Evolutionary conservation across 2,329 filamentous ascomycete species (phyloP), one percentile per base, ranked within the genome.

Genomic region (Penicillium vulpinum): DNA sequence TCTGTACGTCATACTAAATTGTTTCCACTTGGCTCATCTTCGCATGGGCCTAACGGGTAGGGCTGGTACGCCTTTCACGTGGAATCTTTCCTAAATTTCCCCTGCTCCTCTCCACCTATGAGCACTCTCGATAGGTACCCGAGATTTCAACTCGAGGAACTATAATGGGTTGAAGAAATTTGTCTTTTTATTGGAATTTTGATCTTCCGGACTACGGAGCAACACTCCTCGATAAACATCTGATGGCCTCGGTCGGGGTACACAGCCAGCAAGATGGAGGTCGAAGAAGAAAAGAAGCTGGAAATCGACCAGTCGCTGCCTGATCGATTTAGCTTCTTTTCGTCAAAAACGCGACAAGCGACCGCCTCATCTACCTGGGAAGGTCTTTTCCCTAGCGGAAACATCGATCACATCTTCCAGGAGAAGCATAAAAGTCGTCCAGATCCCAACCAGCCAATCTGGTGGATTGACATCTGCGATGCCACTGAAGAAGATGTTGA

Each of bases 401-500:
- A 59, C 4, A 29, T 56, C 2, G 61, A 62, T 26, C 51, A 53
- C 5, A 58, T 61, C n/a, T 51, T 59, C 28, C 61, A 57, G 51
- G 61, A 56, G 28, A 56, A 39, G 44, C 52, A 58, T 1, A 61
- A 57, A 18, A 35, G 41, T n/a, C 51, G 49, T 1, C 54, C 62
- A 4, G 53, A 62, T 5, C 59, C 54, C 29, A 54, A 57, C 62
- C 48, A 38, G 9, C 62, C 61, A n/a, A 90, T 94, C 13, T 97
- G 92, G 92, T 99, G 94, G 94, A 82, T 99, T 36, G 95, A 97
- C 67, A 87, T 97, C 72, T 88, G 92, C 70, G 90, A 90, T 62
- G 90, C 92, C 1, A 92, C 88, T 0, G 89, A 91, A 67, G 89
- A 93, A 57, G 94, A 97, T 70, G 86, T 96, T 22, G 85, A 87